Percentiles rank a stretch among this genome's conserved stretches.
Evolutionary conservation across 345 rosid species (phyloP).

Genomic region (Punica granatum): DNA sequence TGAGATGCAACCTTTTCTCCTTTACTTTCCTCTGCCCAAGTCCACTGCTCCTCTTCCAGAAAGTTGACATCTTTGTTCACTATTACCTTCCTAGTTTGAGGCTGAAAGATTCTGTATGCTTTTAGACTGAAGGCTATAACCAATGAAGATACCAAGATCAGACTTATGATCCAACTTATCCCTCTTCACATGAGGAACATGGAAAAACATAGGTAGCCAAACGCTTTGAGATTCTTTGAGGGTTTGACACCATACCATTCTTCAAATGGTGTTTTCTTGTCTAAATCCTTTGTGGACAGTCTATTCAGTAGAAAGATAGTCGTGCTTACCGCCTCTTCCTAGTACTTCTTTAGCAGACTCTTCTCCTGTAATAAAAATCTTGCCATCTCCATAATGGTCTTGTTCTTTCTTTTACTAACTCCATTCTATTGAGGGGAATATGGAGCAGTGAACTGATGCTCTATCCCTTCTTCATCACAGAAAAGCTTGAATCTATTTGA

Average conservation of each 20-base stretch:
- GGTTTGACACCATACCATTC: slow-evolving; percentile 8
- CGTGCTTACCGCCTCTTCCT: background rate
- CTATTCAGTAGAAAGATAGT: background rate
- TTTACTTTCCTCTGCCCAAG: no score
- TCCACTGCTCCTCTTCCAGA: background rate
- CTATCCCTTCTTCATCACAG: no score
- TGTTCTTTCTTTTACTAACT: background rate
- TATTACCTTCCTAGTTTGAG: slow-evolving; percentile 1
- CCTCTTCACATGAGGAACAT: slow-evolving; percentile 12
- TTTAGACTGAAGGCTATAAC: slow-evolving; percentile 9
- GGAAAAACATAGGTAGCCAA: slow-evolving; percentile 4
- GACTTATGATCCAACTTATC: slow-evolving; percentile 17
- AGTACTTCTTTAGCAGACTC: background rate
- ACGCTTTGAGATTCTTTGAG: background rate
- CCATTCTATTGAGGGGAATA: background rate
- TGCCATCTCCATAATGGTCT: background rate
- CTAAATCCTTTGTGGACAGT: slow-evolving; percentile 3
- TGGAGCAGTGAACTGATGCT: no score
- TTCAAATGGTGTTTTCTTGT: no score
- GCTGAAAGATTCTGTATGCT: slow-evolving; percentile 13
- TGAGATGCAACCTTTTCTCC: no score
- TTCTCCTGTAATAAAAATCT: background rate
- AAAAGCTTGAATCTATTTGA: no score
- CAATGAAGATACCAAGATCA: no score
- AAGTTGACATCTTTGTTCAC: background rate